These are phyloP conservation scores for Barnettozyma siamensis DNA, from an alignment of 805 yeast genomes.

Conservation along the genomic window DNA sequence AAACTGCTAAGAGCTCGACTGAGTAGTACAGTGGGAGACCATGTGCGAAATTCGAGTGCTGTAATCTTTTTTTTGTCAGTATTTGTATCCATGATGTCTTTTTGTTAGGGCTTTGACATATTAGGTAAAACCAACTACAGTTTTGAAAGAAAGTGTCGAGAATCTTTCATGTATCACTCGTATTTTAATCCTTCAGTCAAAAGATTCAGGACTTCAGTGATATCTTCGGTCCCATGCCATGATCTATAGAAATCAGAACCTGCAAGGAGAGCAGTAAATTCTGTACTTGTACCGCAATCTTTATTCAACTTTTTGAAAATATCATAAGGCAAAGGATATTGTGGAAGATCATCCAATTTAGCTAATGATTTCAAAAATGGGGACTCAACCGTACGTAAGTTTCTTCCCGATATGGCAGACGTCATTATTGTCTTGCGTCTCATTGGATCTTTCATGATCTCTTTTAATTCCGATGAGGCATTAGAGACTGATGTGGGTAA, in stretches of 20 bases:
- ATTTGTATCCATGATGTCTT: no score
- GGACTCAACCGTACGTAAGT: slow-evolving; percentile 20
- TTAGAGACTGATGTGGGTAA: slow-evolving; percentile 23
- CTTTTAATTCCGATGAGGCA: slow-evolving; percentile 14
- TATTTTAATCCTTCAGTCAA: slow-evolving; percentile 7
- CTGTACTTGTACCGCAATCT: slow-evolving; percentile 3
- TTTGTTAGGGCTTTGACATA: no score
- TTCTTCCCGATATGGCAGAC: slow-evolving; percentile 22
- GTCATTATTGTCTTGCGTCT: slow-evolving; percentile 25
- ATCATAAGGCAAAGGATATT: slow-evolving; percentile 25
- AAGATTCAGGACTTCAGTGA: slow-evolving; percentile 10
- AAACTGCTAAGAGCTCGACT: no score
- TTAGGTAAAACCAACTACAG: no score
- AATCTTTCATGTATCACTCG: no score
- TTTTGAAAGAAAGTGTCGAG: no score
- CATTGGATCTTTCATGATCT: slow-evolving; percentile 12
- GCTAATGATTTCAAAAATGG: slow-evolving; percentile 20
- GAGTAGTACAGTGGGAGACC: no score
- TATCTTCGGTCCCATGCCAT: slow-evolving; percentile 15
- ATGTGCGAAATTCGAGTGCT: no score
- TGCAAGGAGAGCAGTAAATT: slow-evolving; percentile 14
- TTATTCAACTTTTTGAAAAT: slow-evolving; percentile 16
- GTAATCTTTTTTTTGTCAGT: no score
- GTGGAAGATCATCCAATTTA: slow-evolving; percentile 12
- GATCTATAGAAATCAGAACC: slow-evolving; percentile 16